Base-by-base conservation (phyloP, 495 filamentous ascomycete species). In the Daldinia caldariorum region DNA sequence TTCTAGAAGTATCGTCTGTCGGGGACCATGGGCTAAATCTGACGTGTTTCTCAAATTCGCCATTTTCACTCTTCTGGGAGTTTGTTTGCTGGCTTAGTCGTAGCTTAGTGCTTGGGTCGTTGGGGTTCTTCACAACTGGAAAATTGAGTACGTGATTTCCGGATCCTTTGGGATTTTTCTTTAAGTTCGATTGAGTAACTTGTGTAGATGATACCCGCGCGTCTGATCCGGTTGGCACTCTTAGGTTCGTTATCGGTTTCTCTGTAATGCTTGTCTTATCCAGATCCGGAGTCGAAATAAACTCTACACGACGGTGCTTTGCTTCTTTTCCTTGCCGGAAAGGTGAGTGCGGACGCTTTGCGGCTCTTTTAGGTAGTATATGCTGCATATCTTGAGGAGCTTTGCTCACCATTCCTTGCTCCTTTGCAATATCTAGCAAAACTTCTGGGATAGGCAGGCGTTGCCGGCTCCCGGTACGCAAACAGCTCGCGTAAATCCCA, bases 51-150 rank as follows among this genome's bases (percentile, higher is more conserved):
- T 72, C 78, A 13, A 45, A 58, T 3, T 78, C 58, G 13, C 12
- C 79, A 76, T 74, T 73, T 35, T 81, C 77, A 16, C 74, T 79
- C 45, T 66, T 66, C 64, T 83, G 82, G 43, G 82, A 83, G 39
- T 79, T 79, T 35, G 81, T 86, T 31, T 82, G 83, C 76, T 96
- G 92, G 75, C 90, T 94, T 54, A 93, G 85, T 61, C 90, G 85
- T 38, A 88, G 63, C 6, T 84, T 79, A 1, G 91, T 92, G 64
- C 83, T 84, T 29, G 86, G 84, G 65, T 92, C 86, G 66, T 89
- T 86, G 0, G 90, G 86, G 65, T 95, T 86, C 77, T 97, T 97
- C 14, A 96, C 92, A 9, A 94, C 87, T 1, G 91, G 86, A 70
- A 92, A 97, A 14, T 81, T 82, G 22, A 92, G 82, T 0, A 74